Conservation (phyloP, 495 filamentous ascomycete genomes). For the Aspergillus indologenus region DNA sequence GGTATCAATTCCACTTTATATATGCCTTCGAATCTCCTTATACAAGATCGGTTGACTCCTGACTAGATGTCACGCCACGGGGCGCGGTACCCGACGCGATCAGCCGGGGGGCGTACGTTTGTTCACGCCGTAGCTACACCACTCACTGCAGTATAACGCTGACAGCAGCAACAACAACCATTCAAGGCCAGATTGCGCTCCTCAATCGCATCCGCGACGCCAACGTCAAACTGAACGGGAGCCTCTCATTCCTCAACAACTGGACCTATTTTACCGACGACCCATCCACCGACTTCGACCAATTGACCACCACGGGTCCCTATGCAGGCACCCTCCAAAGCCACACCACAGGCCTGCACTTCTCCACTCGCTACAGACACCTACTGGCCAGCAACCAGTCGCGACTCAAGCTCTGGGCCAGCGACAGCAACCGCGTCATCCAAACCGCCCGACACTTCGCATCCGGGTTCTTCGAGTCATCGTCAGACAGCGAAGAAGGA, state of each 20-base stretch:
- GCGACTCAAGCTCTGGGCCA: conserved; percentile 51
- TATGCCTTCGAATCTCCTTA: conserved; percentile 1
- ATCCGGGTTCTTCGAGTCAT: conserved; percentile 55
- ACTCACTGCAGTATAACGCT: neutral
- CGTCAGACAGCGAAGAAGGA: conserved; percentile 44
- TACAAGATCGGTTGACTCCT: conserved; percentile 3
- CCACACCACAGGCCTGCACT: conserved; percentile 56
- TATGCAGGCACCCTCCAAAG: conserved; percentile 54
- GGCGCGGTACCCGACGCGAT: conserved; percentile 56
- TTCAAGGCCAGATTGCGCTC: conserved; percentile 51
- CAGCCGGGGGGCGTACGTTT: conserved; percentile 49
- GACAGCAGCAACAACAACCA: no score
- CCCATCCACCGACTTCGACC: conserved; percentile 42
- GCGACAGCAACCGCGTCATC: conserved; percentile 53
- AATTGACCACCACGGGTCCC: conserved; percentile 57
- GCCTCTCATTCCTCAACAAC: conserved; percentile 51
- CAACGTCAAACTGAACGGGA: conserved; percentile 42
- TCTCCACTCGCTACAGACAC: conserved; percentile 52
- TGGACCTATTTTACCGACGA: conserved; percentile 55
- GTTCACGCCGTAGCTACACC: neutral
- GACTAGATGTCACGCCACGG: conserved; percentile 57
- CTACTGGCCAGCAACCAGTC: conserved; percentile 30
- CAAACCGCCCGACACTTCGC: conserved; percentile 57
- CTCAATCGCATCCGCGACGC: conserved; percentile 42
- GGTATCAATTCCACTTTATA: no score